phyloP scores from a whole-genome alignment of 306 rosid genomes.

The Cyclanthera cordifolia region DNA sequence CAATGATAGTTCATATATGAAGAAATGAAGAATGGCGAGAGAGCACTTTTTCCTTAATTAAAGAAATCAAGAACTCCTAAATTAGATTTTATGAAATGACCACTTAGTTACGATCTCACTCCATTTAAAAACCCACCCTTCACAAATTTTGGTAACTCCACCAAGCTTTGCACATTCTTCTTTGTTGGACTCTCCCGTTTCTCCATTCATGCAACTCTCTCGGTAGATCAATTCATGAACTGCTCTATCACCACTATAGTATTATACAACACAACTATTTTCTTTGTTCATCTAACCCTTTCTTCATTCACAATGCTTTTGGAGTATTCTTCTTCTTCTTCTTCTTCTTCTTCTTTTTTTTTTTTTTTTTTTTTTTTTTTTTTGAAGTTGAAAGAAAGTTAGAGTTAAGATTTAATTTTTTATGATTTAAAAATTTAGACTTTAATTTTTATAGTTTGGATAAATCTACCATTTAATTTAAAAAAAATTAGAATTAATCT shows the following conservation, averaged over 20 bases:
- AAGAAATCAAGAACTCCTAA: background rate
- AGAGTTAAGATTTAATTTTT: too few relatives aligned
- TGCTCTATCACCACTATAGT: background rate
- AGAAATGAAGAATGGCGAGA: background rate
- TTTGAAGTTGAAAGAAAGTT: too few relatives aligned
- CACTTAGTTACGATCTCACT: background rate
- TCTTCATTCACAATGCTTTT: background rate
- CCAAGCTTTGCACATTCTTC: background rate
- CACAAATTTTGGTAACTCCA: background rate
- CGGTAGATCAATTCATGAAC: background rate
- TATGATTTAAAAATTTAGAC: too few relatives aligned
- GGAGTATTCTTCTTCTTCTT: too few relatives aligned
- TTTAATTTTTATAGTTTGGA: too few relatives aligned
- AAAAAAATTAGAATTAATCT: too few relatives aligned
- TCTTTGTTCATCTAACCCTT: background rate
- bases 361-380: too few relatives aligned
- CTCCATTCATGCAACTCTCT: background rate
- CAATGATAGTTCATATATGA: background rate
- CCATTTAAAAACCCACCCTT: background rate
- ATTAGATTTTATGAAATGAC: background rate
- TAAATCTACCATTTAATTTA: too few relatives aligned
- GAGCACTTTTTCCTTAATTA: background rate
- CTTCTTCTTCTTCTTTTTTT: too few relatives aligned
- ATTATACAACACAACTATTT: background rate
- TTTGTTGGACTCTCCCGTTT: background rate